phyloP scores from a whole-genome alignment of 2,329 filamentous ascomycete genomes.

The Coniochaeta prunicola region DNA sequence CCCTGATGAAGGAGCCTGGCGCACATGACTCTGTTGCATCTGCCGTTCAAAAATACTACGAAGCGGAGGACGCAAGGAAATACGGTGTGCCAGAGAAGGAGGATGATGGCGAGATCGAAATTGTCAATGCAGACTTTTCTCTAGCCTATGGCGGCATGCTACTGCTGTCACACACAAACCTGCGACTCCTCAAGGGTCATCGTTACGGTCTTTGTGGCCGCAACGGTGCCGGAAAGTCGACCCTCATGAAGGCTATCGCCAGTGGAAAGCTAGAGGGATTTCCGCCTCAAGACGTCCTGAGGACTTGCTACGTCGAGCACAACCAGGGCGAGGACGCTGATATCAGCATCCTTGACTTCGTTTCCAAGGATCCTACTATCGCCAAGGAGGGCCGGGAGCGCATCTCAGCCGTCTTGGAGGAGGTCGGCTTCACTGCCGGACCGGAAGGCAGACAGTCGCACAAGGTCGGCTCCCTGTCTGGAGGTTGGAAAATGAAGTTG shows the following conservation, averaged over 20 bases:
- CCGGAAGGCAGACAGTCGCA: constrained; percentile 83
- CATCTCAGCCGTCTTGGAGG: constrained; percentile 75
- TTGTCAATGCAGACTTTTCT: constrained; percentile 97
- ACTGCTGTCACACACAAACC: constrained; percentile 88
- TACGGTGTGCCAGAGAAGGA: constrained; percentile 79
- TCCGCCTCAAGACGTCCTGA: constrained; percentile 82
- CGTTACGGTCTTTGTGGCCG: constrained; percentile 94
- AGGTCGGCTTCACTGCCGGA: constrained; percentile 90
- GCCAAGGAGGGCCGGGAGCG: constrained; percentile 70
- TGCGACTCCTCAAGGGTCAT: constrained; percentile 90
- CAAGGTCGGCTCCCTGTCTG: constrained; percentile 88
- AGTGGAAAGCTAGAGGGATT: constrained; percentile 96
- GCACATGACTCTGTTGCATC: constrained; percentile 58
- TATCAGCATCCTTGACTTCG: constrained; percentile 90
- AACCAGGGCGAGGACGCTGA: constrained; percentile 98
- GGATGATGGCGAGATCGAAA: constrained; percentile 87
- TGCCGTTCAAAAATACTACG: constrained; percentile 68
- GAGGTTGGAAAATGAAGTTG: constrained; percentile 99
- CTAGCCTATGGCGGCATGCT: constrained; percentile 97
- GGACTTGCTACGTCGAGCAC: constrained; percentile 97
- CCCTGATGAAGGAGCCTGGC: constrained; percentile 56
- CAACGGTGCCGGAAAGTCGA: constrained; percentile 98
- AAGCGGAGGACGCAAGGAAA: constrained; percentile 80
- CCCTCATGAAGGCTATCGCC: constrained; percentile 93
- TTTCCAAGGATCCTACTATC: constrained; percentile 81